A percentile compares a stretch with the other conserved stretches of the same genome.
phyloP scores from a whole-genome alignment of 2,329 filamentous ascomycete species.

The Atkinsonella hypoxylon region DNA sequence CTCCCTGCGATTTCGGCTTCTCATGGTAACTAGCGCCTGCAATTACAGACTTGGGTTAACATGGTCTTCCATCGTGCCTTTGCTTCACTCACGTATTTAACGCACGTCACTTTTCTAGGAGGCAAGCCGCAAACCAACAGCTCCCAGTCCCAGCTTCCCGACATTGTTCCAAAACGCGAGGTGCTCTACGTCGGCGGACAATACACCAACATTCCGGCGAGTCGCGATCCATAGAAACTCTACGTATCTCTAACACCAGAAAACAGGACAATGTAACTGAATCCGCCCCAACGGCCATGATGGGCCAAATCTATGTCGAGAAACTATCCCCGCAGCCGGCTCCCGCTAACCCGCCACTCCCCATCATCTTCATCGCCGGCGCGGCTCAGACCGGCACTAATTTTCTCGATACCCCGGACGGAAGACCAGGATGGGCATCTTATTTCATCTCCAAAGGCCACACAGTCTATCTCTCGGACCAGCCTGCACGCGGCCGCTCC shows the following conservation, averaged over 20 bases:
- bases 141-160: conserved; percentile 5
- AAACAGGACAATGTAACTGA: conserved; percentile 8
- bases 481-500: conserved; percentile 22
- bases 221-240: conserved; percentile 1
- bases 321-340: conserved; percentile 16
- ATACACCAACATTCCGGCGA: conserved; percentile 11
- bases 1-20: background rate
- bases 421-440: conserved; percentile 27
- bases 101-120: conserved; percentile 8
- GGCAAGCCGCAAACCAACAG: conserved; percentile 8
- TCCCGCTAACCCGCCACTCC: conserved; percentile 12
- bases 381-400: conserved; percentile 19
- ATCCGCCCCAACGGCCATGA: conserved; percentile 11
- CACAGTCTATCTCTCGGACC: conserved; percentile 28
- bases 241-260: conserved; percentile 4
- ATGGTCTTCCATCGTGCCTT: conserved; percentile 9
- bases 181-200: conserved; percentile 20
- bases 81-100: conserved; percentile 6
- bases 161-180: conserved; percentile 13
- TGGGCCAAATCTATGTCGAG: conserved; percentile 20
- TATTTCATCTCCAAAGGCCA: conserved; percentile 28
- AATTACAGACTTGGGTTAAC: background rate
- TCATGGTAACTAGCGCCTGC: background rate
- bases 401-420: conserved; percentile 28
- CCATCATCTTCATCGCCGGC: conserved; percentile 21